These are phyloP conservation scores for Capronia americana DNA, from an alignment of 2,329 filamentous ascomycete species.

Conservation along the genomic window DNA sequence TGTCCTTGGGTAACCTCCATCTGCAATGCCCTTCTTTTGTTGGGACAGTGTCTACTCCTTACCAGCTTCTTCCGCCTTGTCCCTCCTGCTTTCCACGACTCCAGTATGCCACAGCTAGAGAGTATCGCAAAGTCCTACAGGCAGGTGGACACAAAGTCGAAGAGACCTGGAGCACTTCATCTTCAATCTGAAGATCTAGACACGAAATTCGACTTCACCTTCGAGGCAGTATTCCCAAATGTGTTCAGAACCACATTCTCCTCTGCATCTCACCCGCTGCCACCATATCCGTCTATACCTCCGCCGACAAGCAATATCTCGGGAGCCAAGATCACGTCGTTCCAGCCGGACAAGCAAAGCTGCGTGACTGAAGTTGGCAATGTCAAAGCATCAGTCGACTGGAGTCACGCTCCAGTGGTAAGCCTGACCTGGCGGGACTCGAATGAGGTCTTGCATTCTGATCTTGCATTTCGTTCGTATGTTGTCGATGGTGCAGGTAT, in stretches of 20 bases:
- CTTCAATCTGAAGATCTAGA: conserved; percentile 53
- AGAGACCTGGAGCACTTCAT: conserved; percentile 41
- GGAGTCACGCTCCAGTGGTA: conserved; percentile 64
- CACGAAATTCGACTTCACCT: conserved; percentile 62
- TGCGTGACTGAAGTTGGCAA: conserved; percentile 56
- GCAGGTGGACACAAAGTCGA: conserved; percentile 4
- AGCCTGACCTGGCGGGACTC: conserved; percentile 60
- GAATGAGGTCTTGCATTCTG: conserved; percentile 63
- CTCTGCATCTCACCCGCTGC: conserved; percentile 65
- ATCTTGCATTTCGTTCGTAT: conserved; percentile 71
- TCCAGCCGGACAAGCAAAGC: conserved; percentile 40
- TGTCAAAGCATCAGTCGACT: conserved; percentile 64
- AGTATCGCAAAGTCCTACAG: conserved; percentile 47
- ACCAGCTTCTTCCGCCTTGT: neutral
- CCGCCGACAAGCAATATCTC: conserved; percentile 48
- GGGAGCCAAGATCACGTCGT: conserved; percentile 41
- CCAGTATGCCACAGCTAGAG: conserved; percentile 59
- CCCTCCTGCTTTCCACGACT: neutral
- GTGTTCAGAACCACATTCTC: conserved; percentile 73
- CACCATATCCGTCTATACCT: conserved; percentile 67
- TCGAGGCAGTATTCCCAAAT: conserved; percentile 67
- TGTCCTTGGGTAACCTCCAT: neutral
- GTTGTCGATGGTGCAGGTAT: conserved; percentile 66
- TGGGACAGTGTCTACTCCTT: neutral
- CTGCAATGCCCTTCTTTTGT: neutral